These are phyloP conservation scores for Nicotiana otophora DNA, from an alignment of 257 asterid species.

Conservation along the genomic window DNA sequence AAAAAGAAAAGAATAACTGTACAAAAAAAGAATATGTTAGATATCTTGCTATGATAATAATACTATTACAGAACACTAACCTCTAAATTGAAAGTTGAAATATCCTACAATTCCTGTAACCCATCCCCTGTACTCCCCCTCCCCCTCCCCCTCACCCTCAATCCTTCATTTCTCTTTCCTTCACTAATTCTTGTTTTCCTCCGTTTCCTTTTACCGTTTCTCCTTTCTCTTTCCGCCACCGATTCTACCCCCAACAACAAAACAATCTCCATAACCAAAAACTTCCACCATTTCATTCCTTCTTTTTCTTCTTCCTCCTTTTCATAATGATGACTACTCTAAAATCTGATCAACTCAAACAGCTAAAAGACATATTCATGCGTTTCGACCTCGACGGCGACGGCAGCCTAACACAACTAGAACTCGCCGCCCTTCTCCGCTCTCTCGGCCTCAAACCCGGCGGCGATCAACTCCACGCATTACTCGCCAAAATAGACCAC, in stretches of 20 bases:
- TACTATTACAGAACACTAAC: neutral
- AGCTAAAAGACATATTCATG: conserved; percentile 38
- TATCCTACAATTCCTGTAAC: neutral
- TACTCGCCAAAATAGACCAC: conserved; percentile 38
- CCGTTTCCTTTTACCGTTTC: neutral
- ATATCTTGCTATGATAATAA: no score
- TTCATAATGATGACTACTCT: conserved; percentile 25
- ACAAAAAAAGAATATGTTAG: no score
- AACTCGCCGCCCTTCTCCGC: conserved; percentile 46
- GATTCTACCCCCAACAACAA: neutral
- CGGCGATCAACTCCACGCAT: conserved; percentile 37
- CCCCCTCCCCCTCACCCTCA: neutral
- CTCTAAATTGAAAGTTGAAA: neutral
- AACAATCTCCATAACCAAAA: neutral
- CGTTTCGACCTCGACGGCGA: conserved; percentile 47
- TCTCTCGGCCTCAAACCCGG: conserved; percentile 42
- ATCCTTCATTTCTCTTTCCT: neutral
- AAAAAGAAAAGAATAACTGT: no score
- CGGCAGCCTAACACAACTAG: conserved; percentile 48
- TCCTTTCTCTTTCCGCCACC: neutral
- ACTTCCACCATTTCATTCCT: neutral
- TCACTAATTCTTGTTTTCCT: neutral
- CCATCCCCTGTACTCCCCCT: neutral
- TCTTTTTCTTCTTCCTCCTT: neutral
- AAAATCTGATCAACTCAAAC: conserved; percentile 35